Base-by-base conservation (phyloP, 2,329 filamentous ascomycete genomes). In the Mycosphaerella sp. region DNA sequence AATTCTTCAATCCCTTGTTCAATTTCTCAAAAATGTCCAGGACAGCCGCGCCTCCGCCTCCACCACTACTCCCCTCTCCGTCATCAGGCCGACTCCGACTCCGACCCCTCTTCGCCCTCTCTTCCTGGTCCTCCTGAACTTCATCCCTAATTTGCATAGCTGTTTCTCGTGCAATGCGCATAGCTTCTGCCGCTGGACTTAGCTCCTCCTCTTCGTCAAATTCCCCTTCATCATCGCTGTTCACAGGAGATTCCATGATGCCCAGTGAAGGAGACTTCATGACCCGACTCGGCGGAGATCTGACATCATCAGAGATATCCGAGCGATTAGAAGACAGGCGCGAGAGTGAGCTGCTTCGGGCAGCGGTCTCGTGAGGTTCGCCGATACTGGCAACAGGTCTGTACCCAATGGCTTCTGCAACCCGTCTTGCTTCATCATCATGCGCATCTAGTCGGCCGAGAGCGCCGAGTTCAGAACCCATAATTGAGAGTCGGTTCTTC, bases 251-350 rank as follows among this genome's bases (percentile, higher is more conserved):
- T 45, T 66, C 64, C 4, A 66, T 57, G 6, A 59, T 60, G 16
- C 60, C 54, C 13, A 67, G 51, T 6, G 65, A 61, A 2, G 67
- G 67, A 4, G 63, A 66, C 52, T 67, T 66, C 28, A 69, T 53
- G 8, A 69, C 39, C 3, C 63, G 58, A 73, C 28, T 79, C 75
- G 12, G 61, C 76, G 78, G 59, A 74, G 73, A 36, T 74, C 73
- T 1, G 65, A 72, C 61, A 8, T 62, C 60, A 13, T 34, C 30
- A 34, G 30, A 34, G 9, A 9, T n/a, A 2, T 34, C 30, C 4
- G 60, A 63, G 4, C 56, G 54, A 3, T 50, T 60, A 17, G 64
- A 64, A 21, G 61, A 61, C 9, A 64, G 54, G 34, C 63, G 54
- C 2, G 63, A 60, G 6, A 66, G 56, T 5, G 62, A 61, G 40